phyloP scores from a whole-genome alignment of 2,329 filamentous ascomycete genomes.

The Fusarium nanum region DNA sequence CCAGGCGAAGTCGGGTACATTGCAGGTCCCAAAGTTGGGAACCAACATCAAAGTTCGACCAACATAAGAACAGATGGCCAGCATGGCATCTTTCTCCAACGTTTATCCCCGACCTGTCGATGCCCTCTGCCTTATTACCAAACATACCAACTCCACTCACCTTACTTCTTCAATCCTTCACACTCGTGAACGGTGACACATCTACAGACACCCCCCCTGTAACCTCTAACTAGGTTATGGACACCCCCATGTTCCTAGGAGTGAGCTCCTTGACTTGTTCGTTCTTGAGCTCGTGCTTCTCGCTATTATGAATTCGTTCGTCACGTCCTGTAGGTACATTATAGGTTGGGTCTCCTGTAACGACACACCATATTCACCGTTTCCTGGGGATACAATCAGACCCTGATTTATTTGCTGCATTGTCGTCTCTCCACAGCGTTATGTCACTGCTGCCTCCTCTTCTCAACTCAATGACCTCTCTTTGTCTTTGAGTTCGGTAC shows the following conservation, averaged over 20 bases:
- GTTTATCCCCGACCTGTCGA: slow-evolving; percentile 42
- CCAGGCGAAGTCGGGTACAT: slow-evolving; percentile 26
- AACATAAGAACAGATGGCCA: slow-evolving; percentile 20
- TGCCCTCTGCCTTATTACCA: slow-evolving; percentile 46
- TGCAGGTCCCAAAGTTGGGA: slow-evolving; percentile 25
- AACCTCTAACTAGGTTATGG: not conserved
- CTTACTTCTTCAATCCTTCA: slow-evolving; percentile 34
- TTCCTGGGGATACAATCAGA: slow-evolving; percentile 43
- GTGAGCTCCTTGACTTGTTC: slow-evolving; percentile 27
- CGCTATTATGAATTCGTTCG: slow-evolving; percentile 26
- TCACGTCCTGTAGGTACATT: slow-evolving; percentile 37
- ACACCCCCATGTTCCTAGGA: slow-evolving; percentile 26
- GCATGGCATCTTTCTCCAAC: slow-evolving; percentile 26
- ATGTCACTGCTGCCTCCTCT: slow-evolving; percentile 39
- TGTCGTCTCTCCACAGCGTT: slow-evolving; percentile 40
- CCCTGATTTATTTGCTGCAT: slow-evolving; percentile 43
- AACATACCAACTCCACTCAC: slow-evolving; percentile 41
- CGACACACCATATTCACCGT: slow-evolving; percentile 35
- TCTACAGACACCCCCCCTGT: slow-evolving; percentile 29
- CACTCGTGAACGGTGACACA: slow-evolving; percentile 9
- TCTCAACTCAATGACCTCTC: slow-evolving; percentile 35
- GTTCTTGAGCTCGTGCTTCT: slow-evolving; percentile 38
- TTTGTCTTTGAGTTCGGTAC: slow-evolving; percentile 27
- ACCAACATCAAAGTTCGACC: slow-evolving; percentile 18
- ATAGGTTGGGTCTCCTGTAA: slow-evolving; percentile 43